Evolutionary conservation across 805 yeast genomes (phyloP), one percentile per base, ranked within the genome.

Genomic region (Metschnikowia noctiluminum): DNA sequence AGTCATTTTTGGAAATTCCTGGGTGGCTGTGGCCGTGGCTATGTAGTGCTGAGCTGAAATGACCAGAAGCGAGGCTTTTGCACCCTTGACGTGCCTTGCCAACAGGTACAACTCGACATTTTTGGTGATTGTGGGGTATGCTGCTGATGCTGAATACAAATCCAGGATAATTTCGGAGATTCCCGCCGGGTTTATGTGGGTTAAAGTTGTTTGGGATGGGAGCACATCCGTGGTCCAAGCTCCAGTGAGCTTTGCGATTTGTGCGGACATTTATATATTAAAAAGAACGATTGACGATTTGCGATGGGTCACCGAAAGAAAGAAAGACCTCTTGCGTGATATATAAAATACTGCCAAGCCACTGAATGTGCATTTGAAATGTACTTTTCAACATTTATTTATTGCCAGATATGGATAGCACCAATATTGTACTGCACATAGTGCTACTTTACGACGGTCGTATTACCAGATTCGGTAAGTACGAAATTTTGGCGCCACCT

Each of bases 11-110:
- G 66, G 66, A 16, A 58, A 48, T 11, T 48, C 51, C 32, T 52
- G 59, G 3, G 62, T 53, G 13, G 47, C 56, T 12, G 62, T 57
- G 30, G 63, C 63, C 2, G 63, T 60, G 28, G 63, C 63, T n/a
- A 60, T 49, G 32, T 43, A 54, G 28, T 51, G 51, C 38, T 59
- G 57, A 3, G 55, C 61, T 1, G 52, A 49, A 27, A 60, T 57
- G 45, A 60, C 57, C 35, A 49, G 42, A 35, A 60, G 54, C 9
- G 63, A 59, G 7, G 63, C 63, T 45, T 49, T 38, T 13, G 62
- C 63, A 2, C 62, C 62, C 38, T 58, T 50, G 14, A 47, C 56
- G 2, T 43, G 50, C 6, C 57, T 43, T 1, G 57, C 54, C 39
- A 60, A 37, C 35, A 32, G 47, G 42, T 55, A 55, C 43, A 58